Base-by-base conservation (phyloP, 2,329 filamentous ascomycete species). In the Colletotrichum trifolii region DNA sequence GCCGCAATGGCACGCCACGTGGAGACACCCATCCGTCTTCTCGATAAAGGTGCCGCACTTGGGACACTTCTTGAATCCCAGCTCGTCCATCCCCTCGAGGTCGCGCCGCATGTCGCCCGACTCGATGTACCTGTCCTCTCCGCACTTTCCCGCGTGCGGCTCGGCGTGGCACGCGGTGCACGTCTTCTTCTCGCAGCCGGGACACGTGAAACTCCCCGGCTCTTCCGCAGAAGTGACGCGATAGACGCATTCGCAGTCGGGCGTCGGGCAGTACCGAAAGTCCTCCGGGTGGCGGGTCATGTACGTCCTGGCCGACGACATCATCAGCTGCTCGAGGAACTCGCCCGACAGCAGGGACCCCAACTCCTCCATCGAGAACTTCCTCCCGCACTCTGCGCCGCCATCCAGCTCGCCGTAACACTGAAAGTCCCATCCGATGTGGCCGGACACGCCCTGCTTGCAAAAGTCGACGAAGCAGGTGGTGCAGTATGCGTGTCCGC, bases 11-110 rank as follows among this genome's bases (percentile, higher is more conserved):
- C 83, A 85, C 0, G 64, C 69, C 64, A 85, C 80, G 67, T 85
- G 81, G 66, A 83, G 78, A 65, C 83, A 85, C 0, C 82, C 83
- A 0, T 72, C 71, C 0, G 59, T 70, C 73, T 83, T 84, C 65
- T 82, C 76, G 2, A 84, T 77, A 2, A 74, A 56, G 2, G 75
- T 77, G 13, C 69, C 70, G 66, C 82, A 83, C 12, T 68, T 69
- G 0, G 78, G 81, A 42, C 82, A 84, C 47, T 78, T 71, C 53
- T 79, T 77, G 11, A 81, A 76, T 0, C 77, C 78, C 1, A 78
- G 62, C 34, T 74, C 63, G 39, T 71, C 62, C 71, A 80, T 81
- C 0, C 69, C 61, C 60, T 70, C 70, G 25, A 25, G 25, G 11
- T 71, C 59, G 9, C 77, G 54, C 1, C 71, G 73, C n/a, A 67